Percentiles rank a stretch among this genome's conserved stretches.
These are phyloP conservation scores for Trametes versicolor DNA, from an alignment of 1,284 basidiomycete genomes.

Conservation along the genomic window DNA sequence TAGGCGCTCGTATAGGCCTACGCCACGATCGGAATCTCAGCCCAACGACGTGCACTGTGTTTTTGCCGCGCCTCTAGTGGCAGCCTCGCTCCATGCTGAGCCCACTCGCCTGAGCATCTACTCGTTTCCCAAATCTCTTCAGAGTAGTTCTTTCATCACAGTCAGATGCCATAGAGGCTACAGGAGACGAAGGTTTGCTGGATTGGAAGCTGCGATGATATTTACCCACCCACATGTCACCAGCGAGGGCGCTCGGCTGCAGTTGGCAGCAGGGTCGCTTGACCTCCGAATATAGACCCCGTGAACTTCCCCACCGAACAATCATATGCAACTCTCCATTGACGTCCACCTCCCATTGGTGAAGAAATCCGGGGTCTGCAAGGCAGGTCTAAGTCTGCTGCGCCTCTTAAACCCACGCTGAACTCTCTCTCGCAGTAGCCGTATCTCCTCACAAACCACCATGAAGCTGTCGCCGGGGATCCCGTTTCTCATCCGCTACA, in stretches of 20 bases:
- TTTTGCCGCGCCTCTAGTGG: no score
- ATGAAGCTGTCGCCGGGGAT: constrained; percentile 32
- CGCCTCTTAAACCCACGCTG: neutral
- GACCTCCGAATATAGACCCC: constrained; percentile 6
- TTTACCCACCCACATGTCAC: neutral
- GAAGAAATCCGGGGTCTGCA: neutral
- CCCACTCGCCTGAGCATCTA: no score
- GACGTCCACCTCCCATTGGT: neutral
- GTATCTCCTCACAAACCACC: constrained; percentile 4
- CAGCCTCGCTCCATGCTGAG: no score
- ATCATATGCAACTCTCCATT: constrained; percentile 18
- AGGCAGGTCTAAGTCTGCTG: neutral
- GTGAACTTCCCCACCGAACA: constrained; percentile 5
- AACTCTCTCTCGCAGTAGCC: neutral
- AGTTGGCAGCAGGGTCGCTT: constrained; percentile 12
- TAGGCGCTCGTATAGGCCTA: no score
- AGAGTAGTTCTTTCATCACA: no score
- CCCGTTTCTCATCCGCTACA: constrained; percentile 28
- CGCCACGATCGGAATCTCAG: no score
- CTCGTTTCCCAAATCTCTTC: no score
- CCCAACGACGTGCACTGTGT: no score
- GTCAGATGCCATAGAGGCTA: neutral
- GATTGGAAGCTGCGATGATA: neutral
- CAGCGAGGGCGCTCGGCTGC: constrained; percentile 1
- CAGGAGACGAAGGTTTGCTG: no score